phyloP scores from a whole-genome alignment of 805 yeast genomes.

The Komagataella pastoris region DNA sequence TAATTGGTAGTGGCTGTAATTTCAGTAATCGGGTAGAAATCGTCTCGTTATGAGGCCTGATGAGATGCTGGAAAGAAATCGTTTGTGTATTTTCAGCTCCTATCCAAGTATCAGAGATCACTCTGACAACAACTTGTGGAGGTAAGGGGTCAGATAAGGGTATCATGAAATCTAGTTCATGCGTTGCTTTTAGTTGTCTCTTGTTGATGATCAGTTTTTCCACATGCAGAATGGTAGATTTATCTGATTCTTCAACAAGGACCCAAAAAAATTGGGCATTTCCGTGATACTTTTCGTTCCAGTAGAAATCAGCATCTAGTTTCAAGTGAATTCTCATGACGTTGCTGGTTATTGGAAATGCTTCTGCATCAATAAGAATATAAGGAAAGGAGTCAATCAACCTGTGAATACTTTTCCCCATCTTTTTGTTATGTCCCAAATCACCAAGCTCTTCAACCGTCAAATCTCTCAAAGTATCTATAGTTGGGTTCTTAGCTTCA shows the following conservation, averaged over 20 bases:
- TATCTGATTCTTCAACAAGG: constrained; percentile 76
- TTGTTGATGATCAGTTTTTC: constrained; percentile 65
- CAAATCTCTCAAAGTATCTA: constrained; percentile 66
- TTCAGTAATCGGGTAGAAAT: constrained; percentile 69
- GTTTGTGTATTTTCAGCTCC: constrained; percentile 70
- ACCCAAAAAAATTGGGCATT: constrained; percentile 84
- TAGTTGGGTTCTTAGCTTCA: constrained; percentile 48
- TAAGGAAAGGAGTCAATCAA: constrained; percentile 64
- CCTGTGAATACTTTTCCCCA: constrained; percentile 53
- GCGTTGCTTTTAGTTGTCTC: constrained; percentile 34
- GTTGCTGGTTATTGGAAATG: constrained; percentile 77
- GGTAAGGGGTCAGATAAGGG: constrained; percentile 88
- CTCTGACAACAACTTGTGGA: constrained; percentile 69
- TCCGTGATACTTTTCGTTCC: constrained; percentile 81
- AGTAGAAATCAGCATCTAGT: constrained; percentile 64
- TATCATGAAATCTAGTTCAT: constrained; percentile 82
- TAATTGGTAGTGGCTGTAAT: constrained; percentile 74
- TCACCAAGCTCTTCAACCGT: constrained; percentile 74
- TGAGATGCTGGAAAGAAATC: constrained; percentile 80
- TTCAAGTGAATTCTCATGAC: constrained; percentile 72
- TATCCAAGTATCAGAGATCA: constrained; percentile 78
- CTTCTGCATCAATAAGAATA: constrained; percentile 62
- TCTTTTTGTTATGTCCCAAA: constrained; percentile 65
- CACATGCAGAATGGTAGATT: constrained; percentile 60
- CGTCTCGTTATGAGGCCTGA: constrained; percentile 80